Evolutionary conservation across 2,329 filamentous ascomycete genomes (phyloP).

Genomic region (Nigrospora osmanthi): DNA sequence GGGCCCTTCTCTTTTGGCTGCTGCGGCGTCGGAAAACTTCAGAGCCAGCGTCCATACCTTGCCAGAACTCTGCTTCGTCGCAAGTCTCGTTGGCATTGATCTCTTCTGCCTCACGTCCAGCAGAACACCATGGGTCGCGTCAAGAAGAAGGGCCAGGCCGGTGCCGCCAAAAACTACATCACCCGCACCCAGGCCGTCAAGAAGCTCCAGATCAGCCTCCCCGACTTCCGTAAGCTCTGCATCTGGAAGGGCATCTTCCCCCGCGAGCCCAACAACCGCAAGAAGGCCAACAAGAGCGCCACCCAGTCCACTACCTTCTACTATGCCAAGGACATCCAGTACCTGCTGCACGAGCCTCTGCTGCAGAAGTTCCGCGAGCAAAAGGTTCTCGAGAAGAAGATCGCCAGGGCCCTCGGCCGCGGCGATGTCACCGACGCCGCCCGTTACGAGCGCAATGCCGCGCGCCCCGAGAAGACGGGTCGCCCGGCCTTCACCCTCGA

Average conservation of each 20-base stretch:
- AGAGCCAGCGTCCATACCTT: no score
- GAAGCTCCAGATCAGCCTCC: constrained; percentile 94
- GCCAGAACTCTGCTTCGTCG: no score
- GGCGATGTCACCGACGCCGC: constrained; percentile 86
- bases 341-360: constrained; percentile 92
- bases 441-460: constrained; percentile 78
- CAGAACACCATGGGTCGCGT: constrained; percentile 55
- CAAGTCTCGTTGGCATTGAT: no score
- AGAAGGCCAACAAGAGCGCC: constrained; percentile 88
- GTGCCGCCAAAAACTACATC: constrained; percentile 96
- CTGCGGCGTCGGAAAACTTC: no score
- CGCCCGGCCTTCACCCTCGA: constrained; percentile 87
- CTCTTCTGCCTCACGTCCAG: not conserved
- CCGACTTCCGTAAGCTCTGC: constrained; percentile 95
- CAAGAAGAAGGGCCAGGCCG: constrained; percentile 89
- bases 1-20: not conserved
- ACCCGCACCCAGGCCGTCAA: constrained; percentile 94
- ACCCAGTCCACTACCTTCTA: constrained; percentile 90
- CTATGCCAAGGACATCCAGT: constrained; percentile 93
- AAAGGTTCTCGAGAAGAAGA: constrained; percentile 96
- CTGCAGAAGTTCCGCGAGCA: constrained; percentile 94
- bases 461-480: constrained; percentile 81
- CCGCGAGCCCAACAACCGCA: constrained; percentile 91
- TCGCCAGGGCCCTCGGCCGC: constrained; percentile 81
- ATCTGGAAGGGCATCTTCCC: constrained; percentile 99